Evolutionary conservation across 2,329 filamentous ascomycete genomes (phyloP).

Genomic region (Venturia aucupariae): DNA sequence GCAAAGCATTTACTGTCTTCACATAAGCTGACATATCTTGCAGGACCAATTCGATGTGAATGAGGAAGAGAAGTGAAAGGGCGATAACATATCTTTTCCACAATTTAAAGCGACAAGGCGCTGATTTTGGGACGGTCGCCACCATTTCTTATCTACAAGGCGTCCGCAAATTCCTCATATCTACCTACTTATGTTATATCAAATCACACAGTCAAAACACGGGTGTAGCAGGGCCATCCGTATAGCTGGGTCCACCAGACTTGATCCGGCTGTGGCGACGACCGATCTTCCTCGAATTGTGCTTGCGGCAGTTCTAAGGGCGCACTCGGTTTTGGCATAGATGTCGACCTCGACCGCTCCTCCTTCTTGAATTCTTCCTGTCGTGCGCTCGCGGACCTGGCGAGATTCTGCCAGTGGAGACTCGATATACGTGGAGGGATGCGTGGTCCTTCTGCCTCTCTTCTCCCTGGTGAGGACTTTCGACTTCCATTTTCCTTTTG

Average conservation of each 20-base stretch:
- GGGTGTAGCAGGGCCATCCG: neutral
- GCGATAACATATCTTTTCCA: neutral
- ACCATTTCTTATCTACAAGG: neutral
- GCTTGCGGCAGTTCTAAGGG: neutral
- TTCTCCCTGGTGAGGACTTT: neutral
- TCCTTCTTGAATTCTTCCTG: neutral
- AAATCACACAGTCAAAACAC: neutral
- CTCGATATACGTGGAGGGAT: neutral
- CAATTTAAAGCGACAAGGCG: neutral
- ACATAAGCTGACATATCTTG: neutral
- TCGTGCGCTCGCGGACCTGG: neutral
- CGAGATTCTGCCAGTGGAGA: neutral
- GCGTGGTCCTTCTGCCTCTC: neutral
- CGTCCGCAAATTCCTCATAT: neutral
- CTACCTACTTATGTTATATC: neutral
- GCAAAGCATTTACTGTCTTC: too few relatives aligned
- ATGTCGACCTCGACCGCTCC: neutral
- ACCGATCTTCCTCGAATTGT: neutral
- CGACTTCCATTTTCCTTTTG: neutral
- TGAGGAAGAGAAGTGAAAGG: neutral
- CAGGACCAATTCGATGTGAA: constrained; percentile 3
- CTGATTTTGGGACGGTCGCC: neutral
- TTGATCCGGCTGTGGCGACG: neutral
- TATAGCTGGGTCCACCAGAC: neutral
- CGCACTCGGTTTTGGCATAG: neutral